Conservation (phyloP, 148 eudicot genomes). For the Vaccinium darrowii region DNA sequence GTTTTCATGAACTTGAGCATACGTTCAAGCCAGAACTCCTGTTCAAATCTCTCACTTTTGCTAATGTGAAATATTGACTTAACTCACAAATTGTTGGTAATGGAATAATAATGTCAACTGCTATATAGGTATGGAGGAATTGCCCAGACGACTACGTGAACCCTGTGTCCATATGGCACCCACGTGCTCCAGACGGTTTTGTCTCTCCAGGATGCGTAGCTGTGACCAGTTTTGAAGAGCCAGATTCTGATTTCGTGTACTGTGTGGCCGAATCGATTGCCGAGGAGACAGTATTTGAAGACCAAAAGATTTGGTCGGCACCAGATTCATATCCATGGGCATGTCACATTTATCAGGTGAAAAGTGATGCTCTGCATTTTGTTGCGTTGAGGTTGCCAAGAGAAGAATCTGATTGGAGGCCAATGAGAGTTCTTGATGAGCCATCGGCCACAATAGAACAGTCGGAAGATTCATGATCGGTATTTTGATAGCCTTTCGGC, state of each 20-base stretch:
- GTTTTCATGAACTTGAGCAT: neutral
- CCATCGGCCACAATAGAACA: conserved; percentile 16
- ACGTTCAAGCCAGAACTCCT: neutral
- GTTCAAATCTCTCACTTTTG: neutral
- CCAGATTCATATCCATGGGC: conserved; percentile 92
- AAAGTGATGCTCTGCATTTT: conserved; percentile 83
- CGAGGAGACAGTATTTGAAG: conserved; percentile 75
- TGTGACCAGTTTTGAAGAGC: conserved; percentile 60
- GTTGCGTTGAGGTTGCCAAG: conserved; percentile 68
- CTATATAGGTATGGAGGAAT: conserved; percentile 89
- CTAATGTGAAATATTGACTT: neutral
- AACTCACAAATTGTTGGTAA: neutral
- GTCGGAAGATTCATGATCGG: conserved; percentile 24
- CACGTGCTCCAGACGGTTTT: conserved; percentile 89
- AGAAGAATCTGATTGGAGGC: conserved; percentile 72
- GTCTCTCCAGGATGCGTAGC: conserved; percentile 82
- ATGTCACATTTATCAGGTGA: conserved; percentile 84
- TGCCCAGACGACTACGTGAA: conserved; percentile 77
- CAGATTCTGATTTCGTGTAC: conserved; percentile 49
- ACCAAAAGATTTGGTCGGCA: conserved; percentile 77
- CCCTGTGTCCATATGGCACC: conserved; percentile 85
- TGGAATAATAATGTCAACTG: neutral
- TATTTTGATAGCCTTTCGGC: neutral
- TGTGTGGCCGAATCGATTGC: conserved; percentile 74
- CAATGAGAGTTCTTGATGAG: conserved; percentile 57